Conservation (phyloP, 106 monocot species). For the Gastrodia elata region DNA sequence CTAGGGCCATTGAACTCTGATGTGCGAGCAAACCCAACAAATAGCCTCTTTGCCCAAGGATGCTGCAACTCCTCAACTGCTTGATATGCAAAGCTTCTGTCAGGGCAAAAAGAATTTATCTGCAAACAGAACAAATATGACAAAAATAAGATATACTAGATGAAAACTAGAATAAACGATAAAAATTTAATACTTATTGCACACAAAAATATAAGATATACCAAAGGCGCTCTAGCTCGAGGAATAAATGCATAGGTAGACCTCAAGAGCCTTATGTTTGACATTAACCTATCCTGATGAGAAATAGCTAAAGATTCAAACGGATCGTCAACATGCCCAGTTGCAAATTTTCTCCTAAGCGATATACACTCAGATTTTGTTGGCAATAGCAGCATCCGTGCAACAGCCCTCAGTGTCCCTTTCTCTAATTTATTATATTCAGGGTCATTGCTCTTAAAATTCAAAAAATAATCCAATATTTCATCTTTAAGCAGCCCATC, state of each 20-base stretch:
- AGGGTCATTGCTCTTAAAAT: conserved; percentile 31
- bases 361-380: conserved; percentile 52
- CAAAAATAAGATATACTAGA: neutral
- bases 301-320: conserved; percentile 58
- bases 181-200: neutral
- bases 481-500: conserved; percentile 45
- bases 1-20: conserved; percentile 89
- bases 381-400: conserved; percentile 60
- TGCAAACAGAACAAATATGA: conserved; percentile 23
- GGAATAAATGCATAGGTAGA: conserved; percentile 82
- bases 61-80: conserved; percentile 64
- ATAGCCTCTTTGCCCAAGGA: conserved; percentile 75
- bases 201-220: conserved; percentile 27
- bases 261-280: conserved; percentile 61
- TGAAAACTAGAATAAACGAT: neutral
- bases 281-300: conserved; percentile 67
- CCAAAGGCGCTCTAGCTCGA: conserved; percentile 69
- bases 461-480: conserved; percentile 44
- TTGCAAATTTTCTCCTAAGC: conserved; percentile 47
- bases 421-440: conserved; percentile 26
- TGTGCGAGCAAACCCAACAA: conserved; percentile 83
- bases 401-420: conserved; percentile 56
- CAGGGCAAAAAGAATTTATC: conserved; percentile 67
- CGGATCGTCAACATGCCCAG: conserved; percentile 43
- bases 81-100: conserved; percentile 77